Conservation (phyloP, 2,329 filamentous ascomycete genomes). For the Eutypella sp. region DNA sequence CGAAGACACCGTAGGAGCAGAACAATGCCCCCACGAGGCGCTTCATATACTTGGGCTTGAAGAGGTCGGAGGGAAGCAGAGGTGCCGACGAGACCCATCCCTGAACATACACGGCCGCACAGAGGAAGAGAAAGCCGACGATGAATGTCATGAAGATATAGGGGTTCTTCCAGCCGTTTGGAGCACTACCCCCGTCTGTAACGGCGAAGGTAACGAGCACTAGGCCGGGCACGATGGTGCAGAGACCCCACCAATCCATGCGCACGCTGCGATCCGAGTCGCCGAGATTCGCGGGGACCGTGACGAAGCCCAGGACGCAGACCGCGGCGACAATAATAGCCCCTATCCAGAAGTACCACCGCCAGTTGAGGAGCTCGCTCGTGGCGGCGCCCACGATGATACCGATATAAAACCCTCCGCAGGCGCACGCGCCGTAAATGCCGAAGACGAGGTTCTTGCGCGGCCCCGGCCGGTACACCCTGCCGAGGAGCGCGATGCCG, state of each 20-base stretch:
- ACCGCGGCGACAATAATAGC: constrained; percentile 30
- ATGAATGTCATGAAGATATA: constrained; percentile 65
- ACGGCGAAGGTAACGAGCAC: constrained; percentile 70
- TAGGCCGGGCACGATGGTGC: constrained; percentile 58
- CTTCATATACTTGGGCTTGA: constrained; percentile 64
- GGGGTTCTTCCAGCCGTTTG: constrained; percentile 65
- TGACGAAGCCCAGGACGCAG: constrained; percentile 17
- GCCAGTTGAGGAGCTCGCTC: constrained; percentile 55
- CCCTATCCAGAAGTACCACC: constrained; percentile 67
- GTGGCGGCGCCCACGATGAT: constrained; percentile 61
- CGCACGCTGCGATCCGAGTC: constrained; percentile 32
- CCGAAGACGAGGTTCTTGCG: constrained; percentile 61
- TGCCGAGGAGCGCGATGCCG: constrained; percentile 61
- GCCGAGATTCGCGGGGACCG: constrained; percentile 24
- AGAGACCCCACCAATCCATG: constrained; percentile 67
- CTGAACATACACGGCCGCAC: constrained; percentile 63
- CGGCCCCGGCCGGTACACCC: constrained; percentile 60
- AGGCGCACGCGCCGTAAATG: constrained; percentile 52
- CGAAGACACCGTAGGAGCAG: constrained; percentile 63
- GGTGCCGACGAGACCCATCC: constrained; percentile 64
- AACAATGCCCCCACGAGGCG: constrained; percentile 57
- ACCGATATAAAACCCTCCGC: constrained; percentile 54
- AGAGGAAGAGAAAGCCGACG: constrained; percentile 56
- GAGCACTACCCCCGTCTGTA: constrained; percentile 66
- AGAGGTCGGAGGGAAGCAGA: constrained; percentile 64